Percentiles rank a stretch among this genome's conserved stretches.
phyloP scores from a whole-genome alignment of 2,329 filamentous ascomycete genomes.

The Xylaria sp. region DNA sequence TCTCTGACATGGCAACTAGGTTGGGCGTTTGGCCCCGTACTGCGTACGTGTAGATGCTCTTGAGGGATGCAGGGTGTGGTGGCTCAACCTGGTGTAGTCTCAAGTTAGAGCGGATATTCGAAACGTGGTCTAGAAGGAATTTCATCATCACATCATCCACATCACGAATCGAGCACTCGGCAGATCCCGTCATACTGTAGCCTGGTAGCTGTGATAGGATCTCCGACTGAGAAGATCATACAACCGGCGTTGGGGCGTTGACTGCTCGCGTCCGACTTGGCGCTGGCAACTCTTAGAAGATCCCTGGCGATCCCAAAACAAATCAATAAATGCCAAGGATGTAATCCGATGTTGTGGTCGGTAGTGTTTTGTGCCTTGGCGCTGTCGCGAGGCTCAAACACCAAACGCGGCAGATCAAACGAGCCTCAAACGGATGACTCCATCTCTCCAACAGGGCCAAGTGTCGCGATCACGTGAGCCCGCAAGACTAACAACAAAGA shows the following conservation, averaged over 20 bases:
- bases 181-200: constrained; percentile 26
- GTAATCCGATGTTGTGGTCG: not conserved
- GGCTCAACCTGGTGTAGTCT: not conserved
- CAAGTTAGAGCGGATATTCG: not conserved
- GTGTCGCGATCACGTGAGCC: constrained; percentile 10
- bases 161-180: not conserved
- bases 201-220: constrained; percentile 32
- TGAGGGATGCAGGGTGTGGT: not conserved
- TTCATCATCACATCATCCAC: constrained; percentile 9
- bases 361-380: not conserved
- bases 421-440: constrained; percentile 27
- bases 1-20: constrained; percentile 16
- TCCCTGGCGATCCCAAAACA: not conserved
- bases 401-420: constrained; percentile 29
- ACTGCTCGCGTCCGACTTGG: constrained; percentile 28
- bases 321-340: not conserved
- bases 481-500: not conserved
- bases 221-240: constrained; percentile 34
- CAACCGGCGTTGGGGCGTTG: constrained; percentile 21
- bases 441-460: not conserved
- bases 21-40: not conserved
- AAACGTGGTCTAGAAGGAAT: constrained; percentile 16
- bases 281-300: constrained; percentile 22
- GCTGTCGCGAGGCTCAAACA: constrained; percentile 21
- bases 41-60: not conserved